These are phyloP conservation scores for Podaxis sp. DNA, from an alignment of 768 basidiomycete genomes.

Conservation along the genomic window DNA sequence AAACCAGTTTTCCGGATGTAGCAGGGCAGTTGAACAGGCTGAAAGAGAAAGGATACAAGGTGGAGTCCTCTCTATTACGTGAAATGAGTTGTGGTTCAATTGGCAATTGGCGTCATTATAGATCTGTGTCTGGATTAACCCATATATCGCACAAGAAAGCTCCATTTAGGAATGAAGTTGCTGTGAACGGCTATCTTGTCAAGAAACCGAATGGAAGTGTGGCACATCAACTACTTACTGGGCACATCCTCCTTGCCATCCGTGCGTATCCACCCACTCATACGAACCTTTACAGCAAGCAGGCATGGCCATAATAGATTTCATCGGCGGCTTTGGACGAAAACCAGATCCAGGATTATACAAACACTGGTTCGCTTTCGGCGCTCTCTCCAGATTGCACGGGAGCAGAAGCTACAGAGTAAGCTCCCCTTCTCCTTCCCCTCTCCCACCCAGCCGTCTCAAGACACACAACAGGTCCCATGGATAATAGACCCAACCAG, in stretches of 20 bases:
- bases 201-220: constrained; percentile 39
- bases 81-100: not conserved
- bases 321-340: constrained; percentile 37
- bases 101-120: not conserved
- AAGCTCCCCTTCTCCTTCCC: not conserved
- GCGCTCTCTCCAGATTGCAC: constrained; percentile 34
- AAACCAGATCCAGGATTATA: constrained; percentile 35
- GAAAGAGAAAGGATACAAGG: constrained; percentile 35
- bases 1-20: constrained; percentile 41
- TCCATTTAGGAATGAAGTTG: constrained; percentile 38
- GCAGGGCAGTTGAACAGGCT: constrained; percentile 31
- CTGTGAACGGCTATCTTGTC: constrained; percentile 38
- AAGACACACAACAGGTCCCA: constrained; percentile 23
- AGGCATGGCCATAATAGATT: constrained; percentile 39
- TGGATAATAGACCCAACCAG: constrained; percentile 39
- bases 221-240: constrained; percentile 38
- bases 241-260: constrained; percentile 13
- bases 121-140: constrained; percentile 34
- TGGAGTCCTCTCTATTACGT: constrained; percentile 20
- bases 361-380: constrained; percentile 44
- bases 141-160: constrained; percentile 37
- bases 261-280: not conserved
- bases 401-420: constrained; percentile 45
- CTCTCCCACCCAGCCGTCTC: too few species aligned
- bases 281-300: constrained; percentile 27